A percentile compares a stretch with the other conserved stretches of the same genome.
phyloP scores from a whole-genome alignment of 2,329 filamentous ascomycete species.

The Mollisiaceae sp. region DNA sequence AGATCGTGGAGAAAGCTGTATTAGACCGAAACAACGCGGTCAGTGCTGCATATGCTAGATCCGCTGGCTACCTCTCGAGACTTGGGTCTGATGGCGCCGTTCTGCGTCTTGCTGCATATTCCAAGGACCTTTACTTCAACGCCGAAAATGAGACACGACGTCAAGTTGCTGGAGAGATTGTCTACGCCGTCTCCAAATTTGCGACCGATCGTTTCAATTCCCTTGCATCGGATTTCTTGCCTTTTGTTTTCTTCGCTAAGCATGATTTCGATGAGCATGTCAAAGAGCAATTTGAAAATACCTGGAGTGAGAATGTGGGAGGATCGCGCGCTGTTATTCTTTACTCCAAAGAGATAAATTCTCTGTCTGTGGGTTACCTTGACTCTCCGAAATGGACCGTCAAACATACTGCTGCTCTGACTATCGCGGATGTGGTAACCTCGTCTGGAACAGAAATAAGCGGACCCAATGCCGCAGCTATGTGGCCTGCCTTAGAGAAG shows the following conservation, averaged over 20 bases:
- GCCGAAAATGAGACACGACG: conserved; percentile 79
- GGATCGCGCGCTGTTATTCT: conserved; percentile 81
- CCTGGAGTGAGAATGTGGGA: conserved; percentile 91
- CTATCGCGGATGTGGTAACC: conserved; percentile 74
- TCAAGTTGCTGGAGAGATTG: conserved; percentile 80
- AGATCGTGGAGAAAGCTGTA: conserved; percentile 78
- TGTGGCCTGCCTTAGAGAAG: conserved; percentile 87
- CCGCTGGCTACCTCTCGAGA: conserved; percentile 83
- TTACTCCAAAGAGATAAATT: conserved; percentile 82
- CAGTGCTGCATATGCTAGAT: conserved; percentile 83
- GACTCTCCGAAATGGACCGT: conserved; percentile 87
- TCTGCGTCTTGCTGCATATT: conserved; percentile 55
- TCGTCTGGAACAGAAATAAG: conserved; percentile 69
- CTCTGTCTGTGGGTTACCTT: conserved; percentile 69
- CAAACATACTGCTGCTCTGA: conserved; percentile 84
- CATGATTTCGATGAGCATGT: conserved; percentile 85
- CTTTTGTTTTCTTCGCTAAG: conserved; percentile 86
- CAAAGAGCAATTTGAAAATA: conserved; percentile 77
- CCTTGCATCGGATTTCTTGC: conserved; percentile 76
- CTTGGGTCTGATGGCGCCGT: conserved; percentile 56
- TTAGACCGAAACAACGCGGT: conserved; percentile 95
- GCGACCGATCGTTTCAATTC: conserved; percentile 87
- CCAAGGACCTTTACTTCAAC: conserved; percentile 77
- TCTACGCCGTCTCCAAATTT: conserved; percentile 81
- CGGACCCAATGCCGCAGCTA: conserved; percentile 59